phyloP scores from a whole-genome alignment of 441 rosid species.

The Adansonia gregorii region DNA sequence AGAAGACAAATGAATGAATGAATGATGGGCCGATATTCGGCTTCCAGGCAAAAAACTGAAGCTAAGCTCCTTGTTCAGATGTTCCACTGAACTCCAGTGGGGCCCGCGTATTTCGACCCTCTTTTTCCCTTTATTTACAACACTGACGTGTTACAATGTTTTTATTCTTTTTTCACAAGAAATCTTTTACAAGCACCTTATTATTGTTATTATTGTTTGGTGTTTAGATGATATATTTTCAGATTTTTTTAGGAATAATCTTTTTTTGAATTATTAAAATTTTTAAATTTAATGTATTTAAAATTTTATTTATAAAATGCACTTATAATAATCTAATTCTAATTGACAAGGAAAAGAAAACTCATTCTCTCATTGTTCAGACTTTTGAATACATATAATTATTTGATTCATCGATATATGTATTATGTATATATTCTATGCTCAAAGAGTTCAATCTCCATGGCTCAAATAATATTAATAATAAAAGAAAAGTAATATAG shows the following conservation, averaged over 20 bases:
- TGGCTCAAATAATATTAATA: too few species aligned
- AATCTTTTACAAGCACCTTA: too few species aligned
- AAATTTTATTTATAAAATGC: too few species aligned
- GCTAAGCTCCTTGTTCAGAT: neutral
- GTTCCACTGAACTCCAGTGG: neutral
- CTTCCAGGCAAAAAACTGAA: constrained; percentile 44
- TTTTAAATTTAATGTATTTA: neutral
- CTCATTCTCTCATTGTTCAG: neutral
- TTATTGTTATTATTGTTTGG: too few species aligned
- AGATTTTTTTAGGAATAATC: too few species aligned
- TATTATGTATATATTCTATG: too few species aligned
- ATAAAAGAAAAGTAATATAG: too few species aligned
- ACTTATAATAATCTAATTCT: neutral
- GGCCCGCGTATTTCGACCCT: constrained; percentile 12
- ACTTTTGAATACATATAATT: too few species aligned
- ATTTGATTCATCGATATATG: neutral
- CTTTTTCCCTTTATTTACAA: constrained; percentile 9
- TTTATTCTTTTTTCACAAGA: too few species aligned
- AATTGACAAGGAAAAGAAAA: neutral
- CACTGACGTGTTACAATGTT: neutral
- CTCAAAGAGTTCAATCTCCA: too few species aligned
- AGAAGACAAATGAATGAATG: neutral
- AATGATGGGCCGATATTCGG: constrained; percentile 12
- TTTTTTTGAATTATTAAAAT: too few species aligned
- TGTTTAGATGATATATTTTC: too few species aligned